Evolutionary conservation across 257 asterid genomes (phyloP).

Genomic region (Euphrasia confusa): DNA sequence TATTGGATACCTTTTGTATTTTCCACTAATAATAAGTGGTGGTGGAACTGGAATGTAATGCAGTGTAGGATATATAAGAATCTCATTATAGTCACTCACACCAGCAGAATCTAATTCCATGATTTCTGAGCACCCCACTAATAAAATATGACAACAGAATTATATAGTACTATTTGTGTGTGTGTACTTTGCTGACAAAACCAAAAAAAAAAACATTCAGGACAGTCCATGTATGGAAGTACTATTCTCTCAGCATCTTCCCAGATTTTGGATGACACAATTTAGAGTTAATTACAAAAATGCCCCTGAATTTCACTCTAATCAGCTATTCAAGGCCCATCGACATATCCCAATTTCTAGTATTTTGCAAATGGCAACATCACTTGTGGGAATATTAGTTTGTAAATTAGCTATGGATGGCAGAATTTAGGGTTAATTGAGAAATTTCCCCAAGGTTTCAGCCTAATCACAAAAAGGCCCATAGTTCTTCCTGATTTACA

Average conservation of each 20-base stretch:
- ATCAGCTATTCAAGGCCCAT: too few relatives aligned
- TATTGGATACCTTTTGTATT: too few relatives aligned
- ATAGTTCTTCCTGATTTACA: background rate
- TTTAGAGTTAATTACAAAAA: background rate
- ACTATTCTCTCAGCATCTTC: background rate
- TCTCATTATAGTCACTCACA: background rate
- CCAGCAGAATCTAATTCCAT: slow-evolving; percentile 7
- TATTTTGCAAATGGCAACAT: background rate
- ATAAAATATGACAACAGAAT: background rate
- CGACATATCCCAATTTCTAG: too few relatives aligned
- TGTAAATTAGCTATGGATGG: too few relatives aligned
- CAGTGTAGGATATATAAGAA: too few relatives aligned
- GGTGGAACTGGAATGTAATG: too few relatives aligned
- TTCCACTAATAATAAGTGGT: too few relatives aligned
- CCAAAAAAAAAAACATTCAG: background rate
- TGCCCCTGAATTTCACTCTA: background rate
- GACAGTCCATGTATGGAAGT: background rate
- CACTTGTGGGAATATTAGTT: background rate
- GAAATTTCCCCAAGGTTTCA: background rate
- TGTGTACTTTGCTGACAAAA: background rate
- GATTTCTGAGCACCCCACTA: background rate
- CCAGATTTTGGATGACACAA: background rate
- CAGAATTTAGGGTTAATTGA: background rate
- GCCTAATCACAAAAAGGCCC: background rate
- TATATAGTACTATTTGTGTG: too few relatives aligned